Evolutionary conservation across 106 monocot species (phyloP).

Genomic region (Platanthera zijinensis): DNA sequence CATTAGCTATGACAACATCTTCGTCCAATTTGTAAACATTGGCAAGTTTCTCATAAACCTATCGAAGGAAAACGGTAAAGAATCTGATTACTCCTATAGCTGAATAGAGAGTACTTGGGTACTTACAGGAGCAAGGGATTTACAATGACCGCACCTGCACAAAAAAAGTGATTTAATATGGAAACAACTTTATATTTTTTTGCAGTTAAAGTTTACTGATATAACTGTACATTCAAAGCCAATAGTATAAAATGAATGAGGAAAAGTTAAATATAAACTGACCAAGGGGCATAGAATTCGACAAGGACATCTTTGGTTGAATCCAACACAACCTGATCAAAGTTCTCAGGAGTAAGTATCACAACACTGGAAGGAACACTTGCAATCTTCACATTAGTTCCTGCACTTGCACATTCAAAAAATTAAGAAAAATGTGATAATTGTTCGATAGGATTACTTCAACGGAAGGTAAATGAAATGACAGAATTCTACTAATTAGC

Average conservation of each 20-base stretch:
- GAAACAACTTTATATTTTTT: not conserved
- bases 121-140: conserved; percentile 93
- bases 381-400: conserved; percentile 90
- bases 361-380: conserved; percentile 74
- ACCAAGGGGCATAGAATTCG: conserved; percentile 99
- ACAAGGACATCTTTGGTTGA: conserved; percentile 89
- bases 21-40: conserved; percentile 64
- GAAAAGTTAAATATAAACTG: conserved; percentile 9
- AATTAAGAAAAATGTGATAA: conserved; percentile 1
- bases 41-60: conserved; percentile 90
- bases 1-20: conserved; percentile 77
- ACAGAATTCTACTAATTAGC: not conserved
- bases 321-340: conserved; percentile 77
- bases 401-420: conserved; percentile 23
- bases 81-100: not conserved
- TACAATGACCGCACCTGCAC: conserved; percentile 95
- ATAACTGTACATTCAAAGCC: not conserved
- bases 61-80: not conserved
- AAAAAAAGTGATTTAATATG: conserved; percentile 1
- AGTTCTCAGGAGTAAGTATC: conserved; percentile 56
- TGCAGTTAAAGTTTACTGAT: not conserved
- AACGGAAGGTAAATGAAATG: not conserved
- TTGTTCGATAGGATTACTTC: not conserved
- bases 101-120: not conserved
- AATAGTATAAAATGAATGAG: not conserved